Evolutionary conservation across 2,329 filamentous ascomycete genomes (phyloP), one percentile per base, ranked within the genome.

Genomic region (Pseudogymnoascus verrucosus): DNA sequence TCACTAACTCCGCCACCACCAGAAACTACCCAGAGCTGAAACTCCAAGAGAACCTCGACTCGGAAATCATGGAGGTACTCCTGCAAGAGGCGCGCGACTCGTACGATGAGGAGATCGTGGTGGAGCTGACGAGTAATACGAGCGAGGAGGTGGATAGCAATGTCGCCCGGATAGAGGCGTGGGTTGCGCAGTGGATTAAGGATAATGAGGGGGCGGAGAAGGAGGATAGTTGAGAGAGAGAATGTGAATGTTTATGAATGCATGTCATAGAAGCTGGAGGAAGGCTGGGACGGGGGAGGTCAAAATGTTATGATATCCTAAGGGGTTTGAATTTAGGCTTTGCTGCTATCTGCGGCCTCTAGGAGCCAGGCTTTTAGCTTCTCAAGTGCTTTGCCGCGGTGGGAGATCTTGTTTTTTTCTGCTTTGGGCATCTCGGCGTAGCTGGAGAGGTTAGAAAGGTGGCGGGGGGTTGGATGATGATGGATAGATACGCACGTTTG

Each of bases 41-140:
- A 76, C 79, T 99, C 47, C 90, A 98, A 75, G 95, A 98, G 76
- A 99, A 99, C 73, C 80, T 99, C 65, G 95, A 99, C 76, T 89
- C 91, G 31, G 95, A 99, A 78, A 98, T 99, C 73, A 98, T 99
- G 88, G 89, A 96, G 73, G 91, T 98, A 26, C 79, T 99, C 63
- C 80, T 96, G 19, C 89, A 96, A 69, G 95, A 99, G 78, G 95
- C 95, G 34, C 82, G 87, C 65, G 93, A 96, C 67, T 85, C 89
- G 10, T 99, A 93, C 72, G 89, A 91, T 62, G 85, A 89, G 75
- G 86, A 95, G 73, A 90, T 96, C 69, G 89, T 99, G 39, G 89
- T 98, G 26, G 92, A 96, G 76, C 78, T 99, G 71, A 85, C 80
- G 71, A 98, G 93, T 76, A 89, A 96, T 73, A 84, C 83, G 62